A percentile compares a stretch with the other conserved stretches of the same genome.
These are phyloP conservation scores for Amanita pseudoporphyria DNA, from an alignment of 768 basidiomycete species.

Conservation along the genomic window DNA sequence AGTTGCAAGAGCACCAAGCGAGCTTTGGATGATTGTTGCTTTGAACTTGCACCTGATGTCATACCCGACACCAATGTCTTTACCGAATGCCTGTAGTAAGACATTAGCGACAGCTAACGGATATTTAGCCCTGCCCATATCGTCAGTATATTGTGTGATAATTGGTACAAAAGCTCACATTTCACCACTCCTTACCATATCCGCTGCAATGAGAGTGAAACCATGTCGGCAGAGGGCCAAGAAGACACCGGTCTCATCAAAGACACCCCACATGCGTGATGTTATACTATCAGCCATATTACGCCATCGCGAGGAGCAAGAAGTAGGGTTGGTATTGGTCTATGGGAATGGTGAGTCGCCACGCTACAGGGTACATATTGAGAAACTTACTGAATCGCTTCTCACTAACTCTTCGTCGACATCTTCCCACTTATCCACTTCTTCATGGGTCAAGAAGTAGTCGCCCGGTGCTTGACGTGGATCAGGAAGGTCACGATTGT, in stretches of 20 bases:
- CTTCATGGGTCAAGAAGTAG: slow-evolving; percentile 13
- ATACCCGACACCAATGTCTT: no score
- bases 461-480: no score
- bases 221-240: no score
- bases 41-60: no score
- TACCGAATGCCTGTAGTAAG: no score
- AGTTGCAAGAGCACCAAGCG: no score
- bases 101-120: slow-evolving; percentile 11
- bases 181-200: slow-evolving; percentile 19
- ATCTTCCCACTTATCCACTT: no score
- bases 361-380: neutral
- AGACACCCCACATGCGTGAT: slow-evolving; percentile 16
- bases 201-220: slow-evolving; percentile 11
- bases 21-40: slow-evolving; percentile 13
- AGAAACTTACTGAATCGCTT: neutral
- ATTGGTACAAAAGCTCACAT: slow-evolving; percentile 12
- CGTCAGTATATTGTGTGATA: no score
- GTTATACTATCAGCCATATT: slow-evolving; percentile 13
- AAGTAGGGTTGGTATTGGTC: slow-evolving; percentile 8
- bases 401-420: neutral
- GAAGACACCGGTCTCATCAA: no score
- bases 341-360: neutral
- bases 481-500: slow-evolving; percentile 10
- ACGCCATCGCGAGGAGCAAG: slow-evolving; percentile 15
- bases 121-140: slow-evolving; percentile 18